Base-by-base conservation (phyloP, 495 filamentous ascomycete species). In the Daldinia childiae region DNA sequence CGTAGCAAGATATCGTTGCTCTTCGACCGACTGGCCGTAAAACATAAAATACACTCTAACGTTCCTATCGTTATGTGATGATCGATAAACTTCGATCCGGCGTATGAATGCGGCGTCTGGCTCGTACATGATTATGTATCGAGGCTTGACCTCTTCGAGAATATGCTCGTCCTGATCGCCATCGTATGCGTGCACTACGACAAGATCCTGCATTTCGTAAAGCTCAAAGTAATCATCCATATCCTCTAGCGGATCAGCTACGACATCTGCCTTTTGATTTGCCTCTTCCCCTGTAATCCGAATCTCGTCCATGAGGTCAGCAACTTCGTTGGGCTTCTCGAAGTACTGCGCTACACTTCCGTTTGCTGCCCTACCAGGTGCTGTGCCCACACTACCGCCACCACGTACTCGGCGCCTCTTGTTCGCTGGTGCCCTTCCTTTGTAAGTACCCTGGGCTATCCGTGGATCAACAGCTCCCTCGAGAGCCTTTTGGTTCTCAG, bases 71-170 rank as follows among this genome's bases (percentile, higher is more conserved):
- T 88, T 90, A 77, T 99, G 95, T 11, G 93, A 97, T 64, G 93
- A 96, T 39, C 96, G 90, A 79, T 98, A 99, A 5, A 98, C 94
- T 74, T 99, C 95, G 8, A 99, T 91, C 27, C 96, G 85, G 38
- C 96, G 89, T 71, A 98, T 97, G 78, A 99, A 99, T 4, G 94
- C 88, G n/a, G 94, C 87, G 73, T 98, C 94, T 17, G 96, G 94
- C 76, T 98, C 95, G 79, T 98, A 99, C 95, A 99, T 98, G 76
- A 99, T 92, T 51, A 99, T 93, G 79, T 97, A 98, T 41, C 92
- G 89, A 1, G 95, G 95, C 61, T 91, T 93, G 63, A 94, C 83
- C 80, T 99, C 95, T 77, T 98, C 96, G 1, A 99, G 86, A 21
- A 98, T 84, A 78, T 97, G 92, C 74, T 98, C 96, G 80, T 98